Percentiles rank a stretch among this genome's conserved stretches.
Conservation (phyloP, 306 rosid species). For the Albizia julibrissin region DNA sequence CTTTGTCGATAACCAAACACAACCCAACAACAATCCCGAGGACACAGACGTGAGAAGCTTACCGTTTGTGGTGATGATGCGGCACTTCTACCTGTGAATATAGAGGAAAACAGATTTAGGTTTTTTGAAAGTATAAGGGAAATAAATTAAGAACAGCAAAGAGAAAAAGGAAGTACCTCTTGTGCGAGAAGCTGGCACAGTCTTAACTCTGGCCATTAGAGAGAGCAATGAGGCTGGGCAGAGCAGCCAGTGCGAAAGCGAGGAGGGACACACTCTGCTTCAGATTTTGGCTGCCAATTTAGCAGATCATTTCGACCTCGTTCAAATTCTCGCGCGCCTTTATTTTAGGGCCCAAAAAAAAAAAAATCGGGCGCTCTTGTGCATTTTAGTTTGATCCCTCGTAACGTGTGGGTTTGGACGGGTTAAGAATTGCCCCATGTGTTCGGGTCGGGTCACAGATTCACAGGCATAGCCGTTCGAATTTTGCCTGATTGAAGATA, state of each 20-base stretch:
- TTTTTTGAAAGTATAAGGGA: slow-evolving; percentile 9
- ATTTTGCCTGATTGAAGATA: too few species aligned
- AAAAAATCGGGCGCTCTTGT: background rate
- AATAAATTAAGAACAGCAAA: slow-evolving; percentile 7
- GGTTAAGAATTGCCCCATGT: too few species aligned
- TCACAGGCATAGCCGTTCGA: too few species aligned
- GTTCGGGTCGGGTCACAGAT: background rate
- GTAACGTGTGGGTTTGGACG: too few species aligned
- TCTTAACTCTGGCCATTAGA: slow-evolving; percentile 65
- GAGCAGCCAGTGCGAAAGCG: background rate
- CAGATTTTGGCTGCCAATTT: background rate
- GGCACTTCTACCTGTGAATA: slow-evolving; percentile 17
- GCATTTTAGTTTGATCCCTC: too few species aligned
- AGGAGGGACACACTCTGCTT: background rate
- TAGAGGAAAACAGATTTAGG: slow-evolving; percentile 31
- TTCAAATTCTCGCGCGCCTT: background rate
- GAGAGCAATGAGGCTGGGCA: slow-evolving; percentile 4
- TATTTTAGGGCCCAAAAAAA: background rate
- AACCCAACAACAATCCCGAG: background rate
- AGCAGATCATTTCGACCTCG: background rate
- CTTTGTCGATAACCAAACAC: slow-evolving; percentile 22
- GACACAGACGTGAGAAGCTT: slow-evolving; percentile 10
- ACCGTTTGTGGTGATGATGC: slow-evolving; percentile 34
- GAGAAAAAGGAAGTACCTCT: slow-evolving; percentile 35
- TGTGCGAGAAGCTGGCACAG: slow-evolving; percentile 23